phyloP scores from a whole-genome alignment of 129 eudicot species.

The Solidago caesia region DNA sequence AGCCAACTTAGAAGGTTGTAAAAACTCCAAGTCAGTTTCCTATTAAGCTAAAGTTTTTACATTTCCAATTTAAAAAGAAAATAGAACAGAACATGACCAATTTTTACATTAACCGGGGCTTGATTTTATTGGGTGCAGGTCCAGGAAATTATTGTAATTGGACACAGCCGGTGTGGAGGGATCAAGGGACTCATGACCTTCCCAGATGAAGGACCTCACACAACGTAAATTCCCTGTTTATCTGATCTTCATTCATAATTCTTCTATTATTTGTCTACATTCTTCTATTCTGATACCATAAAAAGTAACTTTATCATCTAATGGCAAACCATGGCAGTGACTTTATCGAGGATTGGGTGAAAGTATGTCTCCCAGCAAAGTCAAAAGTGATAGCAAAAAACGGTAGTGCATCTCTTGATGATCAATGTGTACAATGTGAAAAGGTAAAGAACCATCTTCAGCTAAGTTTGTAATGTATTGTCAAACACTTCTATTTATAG shows the following conservation, averaged over 20 bases:
- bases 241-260: not conserved
- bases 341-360: conserved; percentile 94
- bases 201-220: conserved; percentile 64
- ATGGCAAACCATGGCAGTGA: conserved; percentile 49
- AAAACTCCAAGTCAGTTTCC: not conserved
- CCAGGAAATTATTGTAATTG: conserved; percentile 77
- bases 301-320: not conserved
- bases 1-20: not conserved
- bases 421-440: conserved; percentile 70
- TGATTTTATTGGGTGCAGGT: conserved; percentile 47
- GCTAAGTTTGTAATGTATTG: not conserved
- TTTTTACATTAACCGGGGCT: not conserved
- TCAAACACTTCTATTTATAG: not conserved
- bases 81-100: not conserved
- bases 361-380: conserved; percentile 78
- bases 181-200: conserved; percentile 98
- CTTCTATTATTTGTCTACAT: not conserved
- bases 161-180: conserved; percentile 97
- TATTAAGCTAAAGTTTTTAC: not conserved
- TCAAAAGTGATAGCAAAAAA: conserved; percentile 53
- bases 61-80: not conserved
- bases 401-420: conserved; percentile 35
- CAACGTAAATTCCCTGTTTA: conserved; percentile 51
- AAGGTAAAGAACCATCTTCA: conserved; percentile 44
- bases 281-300: not conserved